phyloP scores from a whole-genome alignment of 305 asterid species.

The Withania somnifera region DNA sequence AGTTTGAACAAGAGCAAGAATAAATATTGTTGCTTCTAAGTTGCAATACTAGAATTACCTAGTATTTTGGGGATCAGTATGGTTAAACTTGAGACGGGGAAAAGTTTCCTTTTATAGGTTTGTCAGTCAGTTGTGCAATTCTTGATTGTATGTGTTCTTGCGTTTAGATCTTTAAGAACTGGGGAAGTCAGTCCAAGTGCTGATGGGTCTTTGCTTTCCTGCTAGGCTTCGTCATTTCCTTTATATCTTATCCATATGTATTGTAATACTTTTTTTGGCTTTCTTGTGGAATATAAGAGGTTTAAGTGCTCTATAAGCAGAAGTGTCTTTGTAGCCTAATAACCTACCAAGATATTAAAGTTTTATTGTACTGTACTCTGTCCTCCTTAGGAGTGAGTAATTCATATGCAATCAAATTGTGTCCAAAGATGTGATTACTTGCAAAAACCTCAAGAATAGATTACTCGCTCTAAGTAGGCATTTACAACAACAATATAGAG shows the following conservation, averaged over 20 bases:
- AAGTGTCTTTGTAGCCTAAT: neutral
- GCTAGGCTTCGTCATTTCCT: neutral
- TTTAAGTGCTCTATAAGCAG: neutral
- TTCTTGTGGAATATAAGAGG: neutral
- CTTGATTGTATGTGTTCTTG: neutral
- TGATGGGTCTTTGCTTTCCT: neutral
- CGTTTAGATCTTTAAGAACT: neutral
- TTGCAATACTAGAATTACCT: neutral
- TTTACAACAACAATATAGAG: no score
- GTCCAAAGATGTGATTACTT: neutral
- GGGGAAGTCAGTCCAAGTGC: neutral
- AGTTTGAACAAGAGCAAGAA: neutral
- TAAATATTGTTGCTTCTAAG: neutral
- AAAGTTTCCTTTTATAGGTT: neutral
- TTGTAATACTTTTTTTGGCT: neutral
- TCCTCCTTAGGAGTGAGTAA: neutral
- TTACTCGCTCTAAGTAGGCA: neutral
- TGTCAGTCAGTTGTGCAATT: neutral
- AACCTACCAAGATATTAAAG: neutral
- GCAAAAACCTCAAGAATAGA: neutral
- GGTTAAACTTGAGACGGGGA: neutral
- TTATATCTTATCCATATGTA: neutral
- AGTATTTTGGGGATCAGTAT: neutral
- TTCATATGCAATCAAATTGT: neutral
- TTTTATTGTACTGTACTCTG: neutral